These are phyloP conservation scores for Desmodesmus armatus DNA, from an alignment of 139 green algal species.

Conservation along the genomic window DNA sequence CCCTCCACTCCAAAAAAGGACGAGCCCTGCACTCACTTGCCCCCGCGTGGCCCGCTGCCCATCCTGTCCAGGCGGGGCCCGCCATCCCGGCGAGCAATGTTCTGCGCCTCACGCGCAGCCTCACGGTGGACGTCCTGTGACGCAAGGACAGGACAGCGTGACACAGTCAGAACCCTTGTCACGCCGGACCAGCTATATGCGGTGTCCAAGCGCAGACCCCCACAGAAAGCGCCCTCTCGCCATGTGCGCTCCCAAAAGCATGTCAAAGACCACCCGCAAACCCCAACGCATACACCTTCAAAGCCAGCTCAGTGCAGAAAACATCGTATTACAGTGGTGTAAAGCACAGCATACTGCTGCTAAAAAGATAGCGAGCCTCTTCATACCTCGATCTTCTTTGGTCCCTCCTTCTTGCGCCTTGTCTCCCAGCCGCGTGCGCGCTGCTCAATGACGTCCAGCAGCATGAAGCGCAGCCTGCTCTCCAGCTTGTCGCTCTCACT, in stretches of 20 bases:
- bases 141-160: not conserved
- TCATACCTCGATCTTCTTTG: conserved; percentile 87
- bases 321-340: too few relatives aligned
- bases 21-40: not conserved
- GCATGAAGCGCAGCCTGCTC: conserved; percentile 86
- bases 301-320: too few relatives aligned
- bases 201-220: too few relatives aligned
- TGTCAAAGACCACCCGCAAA: too few relatives aligned
- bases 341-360: too few relatives aligned
- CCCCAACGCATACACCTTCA: too few relatives aligned
- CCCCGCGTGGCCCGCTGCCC: not conserved
- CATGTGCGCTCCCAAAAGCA: too few relatives aligned
- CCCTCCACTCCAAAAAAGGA: too few relatives aligned
- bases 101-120: conserved; percentile 48
- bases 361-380: too few relatives aligned
- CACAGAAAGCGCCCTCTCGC: too few relatives aligned
- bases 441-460: conserved; percentile 82
- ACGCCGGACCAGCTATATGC: too few relatives aligned
- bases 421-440: conserved; percentile 69
- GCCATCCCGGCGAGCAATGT: conserved; percentile 7
- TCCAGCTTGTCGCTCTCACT: conserved; percentile 72
- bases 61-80: not conserved
- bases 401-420: conserved; percentile 88
- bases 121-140: conserved; percentile 64
- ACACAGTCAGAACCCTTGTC: not conserved